These are phyloP conservation scores for Flaveria trinervia DNA, from an alignment of 129 eudicot genomes.

Conservation along the genomic window DNA sequence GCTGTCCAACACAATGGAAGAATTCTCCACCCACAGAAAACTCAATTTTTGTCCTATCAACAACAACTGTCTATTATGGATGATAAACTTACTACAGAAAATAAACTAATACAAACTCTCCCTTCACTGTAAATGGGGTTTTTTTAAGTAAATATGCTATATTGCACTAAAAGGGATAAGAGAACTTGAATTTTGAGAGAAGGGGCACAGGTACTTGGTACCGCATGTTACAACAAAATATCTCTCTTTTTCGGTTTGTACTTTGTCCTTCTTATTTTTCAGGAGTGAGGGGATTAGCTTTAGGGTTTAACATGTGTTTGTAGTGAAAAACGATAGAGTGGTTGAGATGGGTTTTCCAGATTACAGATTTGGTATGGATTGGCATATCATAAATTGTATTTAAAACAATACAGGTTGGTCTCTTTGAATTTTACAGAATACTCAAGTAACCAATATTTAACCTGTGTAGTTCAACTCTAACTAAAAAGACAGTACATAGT, in stretches of 20 bases:
- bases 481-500: neutral
- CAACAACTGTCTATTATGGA: conserved; percentile 2
- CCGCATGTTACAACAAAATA: neutral
- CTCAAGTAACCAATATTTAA: neutral
- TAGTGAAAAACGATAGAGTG: neutral
- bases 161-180: conserved; percentile 1
- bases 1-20: conserved; percentile 72
- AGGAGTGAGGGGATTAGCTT: neutral
- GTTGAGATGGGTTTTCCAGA: neutral
- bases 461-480: neutral
- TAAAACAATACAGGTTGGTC: neutral
- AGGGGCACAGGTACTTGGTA: neutral
- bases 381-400: neutral
- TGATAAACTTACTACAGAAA: neutral
- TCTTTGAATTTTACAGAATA: neutral
- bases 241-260: neutral
- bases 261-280: neutral
- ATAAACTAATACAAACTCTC: neutral
- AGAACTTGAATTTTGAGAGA: neutral
- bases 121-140: neutral
- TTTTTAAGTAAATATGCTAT: neutral
- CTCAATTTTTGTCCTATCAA: conserved; percentile 66
- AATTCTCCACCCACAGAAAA: conserved; percentile 71
- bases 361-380: neutral
- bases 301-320: neutral